Base-by-base conservation (phyloP, 257 asterid genomes). In the Solanum paucissectum region DNA sequence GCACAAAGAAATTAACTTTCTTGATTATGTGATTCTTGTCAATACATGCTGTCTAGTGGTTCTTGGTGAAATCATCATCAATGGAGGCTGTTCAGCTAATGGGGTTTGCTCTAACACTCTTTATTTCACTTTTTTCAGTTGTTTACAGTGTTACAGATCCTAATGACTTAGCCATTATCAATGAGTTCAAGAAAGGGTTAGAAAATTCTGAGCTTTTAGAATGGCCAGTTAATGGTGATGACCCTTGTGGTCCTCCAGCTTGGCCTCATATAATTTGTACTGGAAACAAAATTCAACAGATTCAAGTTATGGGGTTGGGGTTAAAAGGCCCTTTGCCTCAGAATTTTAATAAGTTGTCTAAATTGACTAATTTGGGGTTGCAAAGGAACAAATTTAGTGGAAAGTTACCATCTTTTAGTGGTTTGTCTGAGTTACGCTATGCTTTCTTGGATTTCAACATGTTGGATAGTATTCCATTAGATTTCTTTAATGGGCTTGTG, bases 211-310 rank as follows among this genome's bases (percentile, higher is more conserved):
- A 96, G 92, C 95, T 95, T 23, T 83, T 96, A 75, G 85, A 91
- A 7, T 96, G 99, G 99, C 98, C 98, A 25, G 91, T 83, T 32
- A 90, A 88, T 83, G 90, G 95, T 83, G 90, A 88, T 86, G 96
- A 96, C 93, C 98, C 99, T 4, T 96, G 99, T 85, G 99, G 98
- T 14, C 93, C 98, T 52, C 98, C 97, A 29, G 76, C 88, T 7
- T 96, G 99, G 99, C 94, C 93, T 1, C 96, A 95, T 89, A 52
- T 96, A 4, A 91, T 40, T 82, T 96, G 99, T 62, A 40, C 89
- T 14, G 93, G 88, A 21, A 85, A 81, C 86, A 89, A 94, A 42
- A 96, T 96, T 38, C 46, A 94, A 6, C 99, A 96, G 93, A 95
- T 96, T 94, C 98, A 94, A 91, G 99, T 94, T 33, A 90, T 87